Base-by-base conservation (phyloP, 306 rosid genomes). In the Betula pendula region DNA sequence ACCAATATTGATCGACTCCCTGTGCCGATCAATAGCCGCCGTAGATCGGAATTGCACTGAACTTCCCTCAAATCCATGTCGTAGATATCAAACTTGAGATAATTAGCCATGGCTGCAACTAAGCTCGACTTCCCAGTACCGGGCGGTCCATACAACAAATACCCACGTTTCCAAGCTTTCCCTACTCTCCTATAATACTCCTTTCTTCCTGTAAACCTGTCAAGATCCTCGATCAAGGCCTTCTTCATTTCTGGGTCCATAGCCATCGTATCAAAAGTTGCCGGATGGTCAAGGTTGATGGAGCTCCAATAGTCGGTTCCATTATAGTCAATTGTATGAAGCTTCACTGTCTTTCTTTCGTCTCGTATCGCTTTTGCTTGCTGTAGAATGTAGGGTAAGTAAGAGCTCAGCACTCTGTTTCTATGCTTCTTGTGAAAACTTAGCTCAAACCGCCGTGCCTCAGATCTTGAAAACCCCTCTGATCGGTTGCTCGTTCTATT, bases 151-250 rank as follows among this genome's bases (percentile, higher is more conserved):
- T 81, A 85, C 78, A 85, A 71, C 75, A 87, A 72, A 56, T 87
- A 85, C 27, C 90, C 94, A 6, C 90, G 78, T 79, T 87, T 87
- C 88, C 91, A 87, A 68, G 85, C 91, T 86, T 68, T 89, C 19
- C 91, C 90, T 4, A 89, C 87, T 84, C 87, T 83, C 77, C 53
- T 83, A 38, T 84, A 89, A 56, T 77, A 87, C 70, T 87, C 87
- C 74, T 85, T 87, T 75, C 94, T 84, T 50, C 43, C 76, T 24
- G 73, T 56, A 22, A 87, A 87, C 77, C 63, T 59, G 29, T 81
- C 48, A 7, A 87, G 82, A 58, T 89, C 91, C 29, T 85, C 87
- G 19, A 84, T 70, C 65, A 89, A 24, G 38, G 50, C 44, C 50
- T 63, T 48, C 77, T 82, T 85, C 71, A 47, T 76, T 71, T 84